phyloP scores from a whole-genome alignment of 2,329 filamentous ascomycete genomes.

The Diaporthe sp. region DNA sequence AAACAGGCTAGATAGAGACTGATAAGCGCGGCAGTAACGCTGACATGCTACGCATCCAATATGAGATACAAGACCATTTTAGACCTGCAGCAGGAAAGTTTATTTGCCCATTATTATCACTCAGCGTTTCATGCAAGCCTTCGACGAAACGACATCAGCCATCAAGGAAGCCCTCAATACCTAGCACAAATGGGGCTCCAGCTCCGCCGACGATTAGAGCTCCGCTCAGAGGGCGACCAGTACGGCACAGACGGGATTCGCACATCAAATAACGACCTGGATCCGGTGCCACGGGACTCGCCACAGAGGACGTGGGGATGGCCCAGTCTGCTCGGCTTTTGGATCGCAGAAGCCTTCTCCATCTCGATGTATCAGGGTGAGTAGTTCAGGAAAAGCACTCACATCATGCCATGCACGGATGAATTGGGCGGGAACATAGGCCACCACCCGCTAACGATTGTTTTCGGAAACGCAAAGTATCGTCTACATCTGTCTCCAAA shows the following conservation, averaged over 20 bases:
- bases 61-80: neutral
- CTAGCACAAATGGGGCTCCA: constrained; percentile 15
- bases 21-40: constrained; percentile 16
- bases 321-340: constrained; percentile 32
- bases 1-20: constrained; percentile 28
- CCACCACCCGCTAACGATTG: neutral
- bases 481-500: constrained; percentile 29
- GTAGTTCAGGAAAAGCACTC: neutral
- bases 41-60: neutral
- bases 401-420: neutral
- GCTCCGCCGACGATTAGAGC: constrained; percentile 24
- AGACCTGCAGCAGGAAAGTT: neutral
- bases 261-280: constrained; percentile 23
- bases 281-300: constrained; percentile 30
- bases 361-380: constrained; percentile 36
- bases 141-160: neutral
- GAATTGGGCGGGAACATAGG: neutral
- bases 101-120: neutral
- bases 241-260: neutral
- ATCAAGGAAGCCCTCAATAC: neutral
- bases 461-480: constrained; percentile 4
- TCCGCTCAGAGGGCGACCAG: constrained; percentile 19
- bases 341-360: constrained; percentile 36
- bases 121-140: neutral
- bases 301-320: constrained; percentile 33